These are phyloP conservation scores for Gossypium schwendimanii DNA, from an alignment of 441 rosid genomes.

Conservation along the genomic window DNA sequence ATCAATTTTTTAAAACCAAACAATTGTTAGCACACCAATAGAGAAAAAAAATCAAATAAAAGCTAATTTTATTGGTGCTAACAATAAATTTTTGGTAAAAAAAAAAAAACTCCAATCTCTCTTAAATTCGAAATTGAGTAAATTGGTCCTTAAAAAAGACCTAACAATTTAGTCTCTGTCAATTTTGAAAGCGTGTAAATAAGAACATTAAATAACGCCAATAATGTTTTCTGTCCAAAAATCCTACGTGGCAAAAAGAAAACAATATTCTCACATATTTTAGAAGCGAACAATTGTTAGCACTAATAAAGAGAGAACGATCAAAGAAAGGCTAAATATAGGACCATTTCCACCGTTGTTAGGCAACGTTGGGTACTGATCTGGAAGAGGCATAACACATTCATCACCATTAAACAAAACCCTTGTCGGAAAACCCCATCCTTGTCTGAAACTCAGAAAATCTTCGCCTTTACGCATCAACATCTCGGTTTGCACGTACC, in stretches of 20 bases:
- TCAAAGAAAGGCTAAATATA: neutral
- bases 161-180: too few relatives aligned
- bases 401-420: constrained; percentile 77
- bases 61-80: neutral
- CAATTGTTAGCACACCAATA: constrained; percentile 5
- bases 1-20: too few relatives aligned
- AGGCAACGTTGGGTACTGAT: constrained; percentile 69
- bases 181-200: too few relatives aligned
- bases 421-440: constrained; percentile 83
- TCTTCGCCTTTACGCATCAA: constrained; percentile 49
- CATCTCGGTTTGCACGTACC: constrained; percentile 68
- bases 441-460: constrained; percentile 55
- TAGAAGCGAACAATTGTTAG: neutral
- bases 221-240: too few relatives aligned
- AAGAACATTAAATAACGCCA: too few relatives aligned
- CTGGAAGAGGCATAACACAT: constrained; percentile 87
- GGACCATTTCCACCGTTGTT: constrained; percentile 16
- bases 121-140: too few relatives aligned
- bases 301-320: constrained; percentile 15
- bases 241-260: too few relatives aligned
- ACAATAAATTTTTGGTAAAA: too few relatives aligned
- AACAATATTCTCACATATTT: too few relatives aligned
- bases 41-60: constrained; percentile 9
- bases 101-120: too few relatives aligned
- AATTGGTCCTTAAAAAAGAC: too few relatives aligned